A percentile compares a stretch with the other conserved stretches of the same genome.
phyloP scores from a whole-genome alignment of 371 early-diverging fungal species.

The Choanephora cucurbitarum region DNA sequence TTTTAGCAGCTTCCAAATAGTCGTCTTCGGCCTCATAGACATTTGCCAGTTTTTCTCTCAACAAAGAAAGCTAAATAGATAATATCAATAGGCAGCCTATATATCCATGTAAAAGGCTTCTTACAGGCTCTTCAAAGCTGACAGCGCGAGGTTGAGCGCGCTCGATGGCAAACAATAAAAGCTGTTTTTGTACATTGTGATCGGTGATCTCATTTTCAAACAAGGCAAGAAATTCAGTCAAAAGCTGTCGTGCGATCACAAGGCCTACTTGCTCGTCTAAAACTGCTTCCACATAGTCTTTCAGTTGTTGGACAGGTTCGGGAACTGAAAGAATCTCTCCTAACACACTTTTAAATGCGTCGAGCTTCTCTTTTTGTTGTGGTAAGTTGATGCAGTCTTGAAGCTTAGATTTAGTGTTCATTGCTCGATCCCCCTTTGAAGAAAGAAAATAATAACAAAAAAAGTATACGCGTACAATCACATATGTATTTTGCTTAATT shows the following conservation, averaged over 20 bases:
- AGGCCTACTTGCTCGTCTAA: conserved; percentile 76
- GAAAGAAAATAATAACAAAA: too few species aligned
- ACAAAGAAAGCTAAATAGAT: conserved; percentile 62
- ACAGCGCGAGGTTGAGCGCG: conserved; percentile 69
- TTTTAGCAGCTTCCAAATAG: conserved; percentile 78
- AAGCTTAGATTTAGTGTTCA: conserved; percentile 35
- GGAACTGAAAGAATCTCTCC: conserved; percentile 29
- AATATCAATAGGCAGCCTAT: neutral
- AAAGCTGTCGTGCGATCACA: conserved; percentile 73
- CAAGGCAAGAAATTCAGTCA: conserved; percentile 61
- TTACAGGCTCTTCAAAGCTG: conserved; percentile 89
- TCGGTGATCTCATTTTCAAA: conserved; percentile 42
- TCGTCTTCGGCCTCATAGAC: conserved; percentile 78
- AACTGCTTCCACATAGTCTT: conserved; percentile 60
- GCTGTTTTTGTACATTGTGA: conserved; percentile 49
- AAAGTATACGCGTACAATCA: too few species aligned
- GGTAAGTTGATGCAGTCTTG: conserved; percentile 31
- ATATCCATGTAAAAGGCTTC: neutral
- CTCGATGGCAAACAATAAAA: conserved; percentile 59
- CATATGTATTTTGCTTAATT: too few species aligned
- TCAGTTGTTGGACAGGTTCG: conserved; percentile 27
- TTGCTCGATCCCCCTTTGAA: neutral
- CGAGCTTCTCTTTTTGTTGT: conserved; percentile 47
- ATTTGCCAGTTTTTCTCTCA: conserved; percentile 73
- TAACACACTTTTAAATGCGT: conserved; percentile 36